Base-by-base conservation (phyloP, 75 land plant species). In the Picea sitchensis region DNA sequence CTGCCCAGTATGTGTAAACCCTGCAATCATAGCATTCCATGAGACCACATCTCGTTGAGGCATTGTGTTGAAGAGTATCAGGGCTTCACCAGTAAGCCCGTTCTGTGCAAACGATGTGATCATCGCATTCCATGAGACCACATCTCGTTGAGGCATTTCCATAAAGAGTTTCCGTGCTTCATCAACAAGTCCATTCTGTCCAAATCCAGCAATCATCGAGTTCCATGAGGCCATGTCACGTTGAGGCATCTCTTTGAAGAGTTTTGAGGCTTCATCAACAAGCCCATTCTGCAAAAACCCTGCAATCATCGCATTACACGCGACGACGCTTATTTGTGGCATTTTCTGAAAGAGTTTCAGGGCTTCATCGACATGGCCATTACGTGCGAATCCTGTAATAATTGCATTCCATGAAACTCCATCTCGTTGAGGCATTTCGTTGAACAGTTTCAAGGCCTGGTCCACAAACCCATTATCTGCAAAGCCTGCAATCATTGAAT, bases 61-160 rank as follows among this genome's bases (percentile, higher is more conserved):
- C 47, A 79, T 75, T 41, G 38, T 75, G 18, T 20, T 21, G 31
- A 79, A 79, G 36, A 77, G 74, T 54, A 47, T 54, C 18, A 79
- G 14, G 13, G 75, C 54, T 30, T 44, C 32, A n/a, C 26, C 4
- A n/a, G 38, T 64, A 38, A 65, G 32, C 38, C 74, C 80, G 17
- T 79, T 61, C 47, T 34, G 41, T 31, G 80, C 65, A 18, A 26
- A 79, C 14, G 76, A 75, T 17, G n/a, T 41, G 0, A 79, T 79
- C 76, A 79, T 38, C 54, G 75, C 38, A 31, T 62, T 62, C 80
- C 80, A 79, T n/a, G 79, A 77, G 6, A 77, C 79, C 30, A 61
- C 30, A 61, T 61, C 65, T 17, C 61, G 62, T 15, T 12, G 21
- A 61, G 72, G 36, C 69, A 77, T 77, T 11, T 38, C 65, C 44